Conservation (phyloP, 2,329 filamentous ascomycete genomes). For the Beauveria rudraprayagi region DNA sequence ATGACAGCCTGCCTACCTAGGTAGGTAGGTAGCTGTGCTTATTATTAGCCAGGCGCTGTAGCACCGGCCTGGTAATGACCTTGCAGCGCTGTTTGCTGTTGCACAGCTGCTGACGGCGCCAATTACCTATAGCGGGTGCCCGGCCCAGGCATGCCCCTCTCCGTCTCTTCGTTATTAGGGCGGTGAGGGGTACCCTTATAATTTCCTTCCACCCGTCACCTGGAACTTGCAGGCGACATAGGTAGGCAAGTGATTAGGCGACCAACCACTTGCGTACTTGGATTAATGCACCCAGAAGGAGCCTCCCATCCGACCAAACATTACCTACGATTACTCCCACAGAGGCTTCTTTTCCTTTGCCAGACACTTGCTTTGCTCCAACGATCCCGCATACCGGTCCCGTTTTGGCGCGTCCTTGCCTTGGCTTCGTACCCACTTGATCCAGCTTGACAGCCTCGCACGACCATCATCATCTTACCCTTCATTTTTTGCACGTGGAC, state of each 20-base stretch:
- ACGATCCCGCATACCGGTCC: not conserved
- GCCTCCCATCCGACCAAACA: not conserved
- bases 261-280: not conserved
- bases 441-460: not conserved
- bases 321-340: not conserved
- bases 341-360: not conserved
- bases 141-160: constrained; percentile 4
- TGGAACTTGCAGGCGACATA: constrained; percentile 6
- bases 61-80: no score
- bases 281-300: constrained; percentile 4
- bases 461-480: not conserved
- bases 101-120: no score
- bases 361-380: not conserved
- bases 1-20: no score
- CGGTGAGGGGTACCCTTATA: constrained; percentile 11
- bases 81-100: no score
- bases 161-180: not conserved
- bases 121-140: not conserved
- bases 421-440: not conserved
- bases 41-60: no score
- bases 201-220: constrained; percentile 2
- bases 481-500: not conserved
- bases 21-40: no score
- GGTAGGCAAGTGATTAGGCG: constrained; percentile 4
- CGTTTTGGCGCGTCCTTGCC: not conserved